These are phyloP conservation scores for Lactifluus subvellereus DNA, from an alignment of 768 basidiomycete species.

Conservation along the genomic window DNA sequence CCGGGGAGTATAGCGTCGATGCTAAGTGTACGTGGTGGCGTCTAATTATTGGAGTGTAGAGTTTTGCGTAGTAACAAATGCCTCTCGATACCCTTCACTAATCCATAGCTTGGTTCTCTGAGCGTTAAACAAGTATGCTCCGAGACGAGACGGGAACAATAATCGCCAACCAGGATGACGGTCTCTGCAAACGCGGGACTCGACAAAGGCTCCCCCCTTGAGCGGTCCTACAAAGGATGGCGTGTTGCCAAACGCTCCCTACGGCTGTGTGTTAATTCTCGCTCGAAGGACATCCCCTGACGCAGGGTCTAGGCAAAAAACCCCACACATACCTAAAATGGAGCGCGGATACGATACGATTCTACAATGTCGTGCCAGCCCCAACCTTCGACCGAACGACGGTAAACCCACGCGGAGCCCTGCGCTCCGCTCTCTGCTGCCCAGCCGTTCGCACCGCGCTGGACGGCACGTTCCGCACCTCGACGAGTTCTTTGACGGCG, in stretches of 20 bases:
- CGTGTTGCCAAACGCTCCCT: not conserved
- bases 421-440: constrained; percentile 62
- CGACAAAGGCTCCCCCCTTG: not conserved
- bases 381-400: constrained; percentile 37
- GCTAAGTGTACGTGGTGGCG: too few relatives aligned
- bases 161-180: not conserved
- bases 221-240: not conserved
- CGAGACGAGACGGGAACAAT: not conserved
- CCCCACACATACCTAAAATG: not conserved
- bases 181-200: not conserved
- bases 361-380: not conserved
- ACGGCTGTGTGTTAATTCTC: not conserved
- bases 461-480: constrained; percentile 78
- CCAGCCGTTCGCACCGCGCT: constrained; percentile 61
- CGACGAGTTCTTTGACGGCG: constrained; percentile 80
- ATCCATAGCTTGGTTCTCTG: not conserved
- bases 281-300: not conserved
- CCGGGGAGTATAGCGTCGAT: too few relatives aligned
- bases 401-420: constrained; percentile 61
- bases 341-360: not conserved
- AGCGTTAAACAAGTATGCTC: not conserved
- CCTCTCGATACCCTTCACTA: not conserved
- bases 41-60: not conserved
- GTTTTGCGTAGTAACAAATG: not conserved
- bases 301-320: not conserved